Percentiles rank a stretch among this genome's conserved stretches.
phyloP scores from a whole-genome alignment of 305 asterid genomes.

The Coffea humblotiana region DNA sequence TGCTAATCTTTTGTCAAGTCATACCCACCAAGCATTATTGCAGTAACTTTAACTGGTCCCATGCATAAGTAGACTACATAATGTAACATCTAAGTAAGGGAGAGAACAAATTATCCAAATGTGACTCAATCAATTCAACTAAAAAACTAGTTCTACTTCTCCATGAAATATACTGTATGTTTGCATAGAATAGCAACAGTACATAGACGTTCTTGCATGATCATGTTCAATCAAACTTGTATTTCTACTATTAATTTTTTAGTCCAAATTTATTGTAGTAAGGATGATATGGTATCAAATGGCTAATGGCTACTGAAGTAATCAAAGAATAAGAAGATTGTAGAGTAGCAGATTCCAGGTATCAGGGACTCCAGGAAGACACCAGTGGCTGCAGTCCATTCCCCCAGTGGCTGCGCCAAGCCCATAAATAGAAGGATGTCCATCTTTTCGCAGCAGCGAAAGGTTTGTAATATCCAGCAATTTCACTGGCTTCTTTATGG shows the following conservation, averaged over 20 bases:
- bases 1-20: not conserved
- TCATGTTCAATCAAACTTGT: not conserved
- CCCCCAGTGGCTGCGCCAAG: slow-evolving; percentile 32
- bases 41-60: not conserved
- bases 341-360: slow-evolving; percentile 77
- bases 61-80: not conserved
- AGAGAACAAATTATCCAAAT: not conserved
- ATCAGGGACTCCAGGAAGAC: slow-evolving; percentile 85
- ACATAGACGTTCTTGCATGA: not conserved
- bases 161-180: not conserved
- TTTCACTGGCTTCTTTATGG: slow-evolving; percentile 48
- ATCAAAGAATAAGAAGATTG: slow-evolving; percentile 40
- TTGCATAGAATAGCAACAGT: not conserved
- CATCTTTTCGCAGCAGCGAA: slow-evolving; percentile 76
- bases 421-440: slow-evolving; percentile 85
- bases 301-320: not conserved
- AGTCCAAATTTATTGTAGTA: not conserved
- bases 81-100: no score
- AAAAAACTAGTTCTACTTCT: not conserved
- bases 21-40: no score
- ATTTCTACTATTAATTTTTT: not conserved
- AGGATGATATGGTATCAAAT: not conserved
- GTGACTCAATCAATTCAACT: not conserved
- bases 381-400: slow-evolving; percentile 94
- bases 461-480: slow-evolving; percentile 71